Base-by-base conservation (phyloP, 2,329 filamentous ascomycete species). In the Teratosphaeriaceae sp. region DNA sequence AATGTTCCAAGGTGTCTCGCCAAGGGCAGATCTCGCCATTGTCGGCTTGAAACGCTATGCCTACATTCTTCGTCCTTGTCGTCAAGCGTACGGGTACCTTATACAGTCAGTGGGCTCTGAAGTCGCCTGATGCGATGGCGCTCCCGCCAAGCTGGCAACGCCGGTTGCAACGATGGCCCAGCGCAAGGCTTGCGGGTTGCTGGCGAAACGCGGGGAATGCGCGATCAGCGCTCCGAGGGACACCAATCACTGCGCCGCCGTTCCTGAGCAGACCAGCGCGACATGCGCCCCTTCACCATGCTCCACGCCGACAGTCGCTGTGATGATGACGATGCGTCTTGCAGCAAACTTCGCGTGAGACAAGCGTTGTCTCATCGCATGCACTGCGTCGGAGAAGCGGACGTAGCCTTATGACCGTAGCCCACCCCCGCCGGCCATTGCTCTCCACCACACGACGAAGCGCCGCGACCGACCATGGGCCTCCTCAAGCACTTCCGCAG, bases 401-500 rank as follows among this genome's bases (percentile, higher is more conserved):
- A 16, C 16, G 15, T 8, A 38, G 11, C 8, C 21, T 36, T 11
- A 16, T 12, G 19, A 38, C 16, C 6, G 7, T 12, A 13, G 31
- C 16, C 16, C 6, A 35, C 16, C 6, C 12, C 30, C 15, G 15
- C 30, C 12, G 6, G 7, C 16, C 16, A 13, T 5, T 9, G 5
- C 6, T 5, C 6, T 16, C 19, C 19, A 35, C 31, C 15, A 19
- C 15, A 35, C 16, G n/a, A 38, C 9, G 11, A 22, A 24, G 22
- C 27, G 21, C 22, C 22, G 19, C 8, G 3, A 41, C 22, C n/a
- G 22, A 50, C 36, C 57, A 73, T 73, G 70, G 69, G 70, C 36
- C 66, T 72, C 50, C 66, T 73, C 56, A 72, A 71, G 60, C 68
- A 70, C 50, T 68, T 73, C 54, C 63, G 68, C 49, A 65, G 64